Evolutionary conservation across 495 filamentous ascomycete genomes (phyloP), one percentile per base, ranked within the genome.

Genomic region (Lentithecium fluviatile): DNA sequence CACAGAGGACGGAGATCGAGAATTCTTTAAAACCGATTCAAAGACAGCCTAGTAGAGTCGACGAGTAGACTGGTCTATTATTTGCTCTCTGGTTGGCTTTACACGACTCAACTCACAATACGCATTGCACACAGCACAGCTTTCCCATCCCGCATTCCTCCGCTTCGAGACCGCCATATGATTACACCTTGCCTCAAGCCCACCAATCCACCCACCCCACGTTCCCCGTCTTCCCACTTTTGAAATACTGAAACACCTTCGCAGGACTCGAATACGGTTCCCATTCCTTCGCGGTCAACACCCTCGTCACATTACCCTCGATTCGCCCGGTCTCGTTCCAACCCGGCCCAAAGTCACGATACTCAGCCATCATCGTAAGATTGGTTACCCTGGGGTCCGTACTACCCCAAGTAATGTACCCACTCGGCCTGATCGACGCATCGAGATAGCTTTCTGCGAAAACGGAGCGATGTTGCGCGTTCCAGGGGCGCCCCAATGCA

Each of bases 401-500:
- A 1, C 73, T 73, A 43, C 49, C 63, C 83, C 82, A 86, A 55
- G 79, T 69, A 45, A 81, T 81, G 64, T 83, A 86, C 13, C 83
- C 82, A 8, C 68, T 74, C 4, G 75, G 67, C 40, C 68, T 57
- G 62, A 86, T 82, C 50, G 74, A 79, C 2, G 63, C 72, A 61
- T 85, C 83, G 25, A 84, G 75, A 54, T 78, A 82, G 1, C 72
- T 76, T 2, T 74, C 67, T 25, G 78, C 78, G 65, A 83, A 84
- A 50, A 85, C 77, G 36, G 77, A 76, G 20, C 80, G 76, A 59
- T 80, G 77, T 60, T 77, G 75, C 1, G 73, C 62, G 64, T 86
- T 86, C 76, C 83, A 86, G 15, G 83, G 83, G 24, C 83, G 68
- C 15, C 83, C 83, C 7, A 86, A 73, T 4, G 81, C 73, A 69